Evolutionary conservation across 73 alveolate genomes (phyloP).

Genomic region (Paramecium octaurelia): DNA sequence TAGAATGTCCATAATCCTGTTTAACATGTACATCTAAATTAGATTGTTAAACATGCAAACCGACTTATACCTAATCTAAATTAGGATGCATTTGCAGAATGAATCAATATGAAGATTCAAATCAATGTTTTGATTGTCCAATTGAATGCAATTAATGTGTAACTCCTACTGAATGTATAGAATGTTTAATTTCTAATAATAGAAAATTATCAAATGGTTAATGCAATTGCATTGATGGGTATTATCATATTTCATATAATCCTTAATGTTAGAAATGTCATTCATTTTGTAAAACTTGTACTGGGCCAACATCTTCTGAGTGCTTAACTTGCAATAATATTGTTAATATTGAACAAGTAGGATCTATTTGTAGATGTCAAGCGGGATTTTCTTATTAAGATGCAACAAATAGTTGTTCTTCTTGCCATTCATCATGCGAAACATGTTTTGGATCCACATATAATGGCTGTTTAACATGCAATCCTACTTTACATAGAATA

Average conservation of each 20-base stretch:
- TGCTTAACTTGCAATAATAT: not conserved
- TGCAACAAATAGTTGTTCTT: not conserved
- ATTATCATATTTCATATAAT: not conserved
- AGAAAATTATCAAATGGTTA: not conserved
- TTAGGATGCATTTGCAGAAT: not conserved
- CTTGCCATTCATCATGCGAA: not conserved
- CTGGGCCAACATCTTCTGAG: not conserved
- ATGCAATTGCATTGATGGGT: not conserved
- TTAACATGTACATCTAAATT: not conserved
- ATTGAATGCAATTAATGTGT: not conserved
- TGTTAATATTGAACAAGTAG: not conserved
- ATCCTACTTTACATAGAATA: not conserved
- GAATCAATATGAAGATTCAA: not conserved
- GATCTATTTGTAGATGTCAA: not conserved
- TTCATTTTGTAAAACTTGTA: not conserved
- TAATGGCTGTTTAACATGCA: not conserved
- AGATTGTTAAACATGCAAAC: not conserved
- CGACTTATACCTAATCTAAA: not conserved
- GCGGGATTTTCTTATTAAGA: not conserved
- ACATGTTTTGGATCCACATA: not conserved
- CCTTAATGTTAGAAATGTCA: not conserved
- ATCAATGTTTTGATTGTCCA: not conserved
- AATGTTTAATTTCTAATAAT: not conserved
- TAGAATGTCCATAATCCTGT: not conserved
- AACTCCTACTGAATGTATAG: not conserved